Conservation (phyloP, 75 land plant species). For the Cryptomeria japonica region DNA sequence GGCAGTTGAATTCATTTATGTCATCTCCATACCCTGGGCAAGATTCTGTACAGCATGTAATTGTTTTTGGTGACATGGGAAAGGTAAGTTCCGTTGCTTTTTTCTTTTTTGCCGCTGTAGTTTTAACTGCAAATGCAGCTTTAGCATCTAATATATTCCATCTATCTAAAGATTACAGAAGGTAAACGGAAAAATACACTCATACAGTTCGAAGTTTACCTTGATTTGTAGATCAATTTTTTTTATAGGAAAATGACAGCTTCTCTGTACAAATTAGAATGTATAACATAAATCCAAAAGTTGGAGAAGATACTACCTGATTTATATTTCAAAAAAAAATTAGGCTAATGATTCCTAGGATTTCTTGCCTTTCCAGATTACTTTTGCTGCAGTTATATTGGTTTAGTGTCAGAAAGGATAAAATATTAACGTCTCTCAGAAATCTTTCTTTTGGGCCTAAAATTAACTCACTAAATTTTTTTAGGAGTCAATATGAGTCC, state of each 20-base stretch:
- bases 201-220: not conserved
- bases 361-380: not conserved
- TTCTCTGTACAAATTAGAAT: not conserved
- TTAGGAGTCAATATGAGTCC: not conserved
- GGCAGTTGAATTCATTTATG: slow-evolving; percentile 49
- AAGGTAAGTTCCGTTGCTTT: slow-evolving; percentile 39
- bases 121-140: not conserved
- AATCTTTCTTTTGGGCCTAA: not conserved
- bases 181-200: not conserved
- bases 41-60: slow-evolving; percentile 79
- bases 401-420: not conserved
- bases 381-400: not conserved
- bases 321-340: not conserved
- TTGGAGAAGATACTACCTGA: not conserved
- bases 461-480: not conserved
- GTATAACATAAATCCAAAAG: not conserved
- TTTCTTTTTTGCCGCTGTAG: not conserved
- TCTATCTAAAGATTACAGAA: not conserved
- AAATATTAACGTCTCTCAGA: not conserved
- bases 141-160: not conserved
- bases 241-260: not conserved
- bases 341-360: not conserved
- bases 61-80: slow-evolving; percentile 97
- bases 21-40: slow-evolving; percentile 90
- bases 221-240: not conserved